phyloP scores from a whole-genome alignment of 331 rosid genomes.

The Prunus yedoensis region DNA sequence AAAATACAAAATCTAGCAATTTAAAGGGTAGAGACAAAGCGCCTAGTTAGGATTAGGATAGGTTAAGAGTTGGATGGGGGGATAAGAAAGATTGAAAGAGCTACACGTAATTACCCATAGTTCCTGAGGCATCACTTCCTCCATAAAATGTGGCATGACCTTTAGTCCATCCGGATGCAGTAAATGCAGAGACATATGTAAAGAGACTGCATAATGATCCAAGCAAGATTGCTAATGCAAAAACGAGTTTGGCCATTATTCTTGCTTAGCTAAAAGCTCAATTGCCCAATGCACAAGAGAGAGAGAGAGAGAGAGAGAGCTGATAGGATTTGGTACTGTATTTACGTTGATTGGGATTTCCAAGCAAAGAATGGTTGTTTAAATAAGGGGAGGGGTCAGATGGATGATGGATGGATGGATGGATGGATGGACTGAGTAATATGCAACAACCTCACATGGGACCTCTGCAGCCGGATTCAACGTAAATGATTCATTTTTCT shows the following conservation, averaged over 20 bases:
- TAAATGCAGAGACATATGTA: conserved; percentile 39
- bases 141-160: conserved; percentile 94
- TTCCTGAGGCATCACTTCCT: conserved; percentile 88
- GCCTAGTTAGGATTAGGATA: background rate
- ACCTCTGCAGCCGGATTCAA: conserved; percentile 39
- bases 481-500: background rate
- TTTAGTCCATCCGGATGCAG: conserved; percentile 59
- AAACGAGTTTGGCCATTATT: conserved; percentile 47
- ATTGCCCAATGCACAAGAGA: background rate
- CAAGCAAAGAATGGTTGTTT: conserved; percentile 29
- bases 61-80: background rate
- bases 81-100: no score
- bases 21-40: no score
- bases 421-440: background rate
- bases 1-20: no score
- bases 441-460: conserved; percentile 58
- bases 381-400: background rate
- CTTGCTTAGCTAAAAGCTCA: background rate
- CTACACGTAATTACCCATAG: conserved; percentile 61
- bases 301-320: no score
- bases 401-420: no score
- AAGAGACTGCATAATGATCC: conserved; percentile 34
- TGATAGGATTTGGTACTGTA: conserved; percentile 17
- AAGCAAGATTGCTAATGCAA: conserved; percentile 34
- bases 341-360: conserved; percentile 39